Conservation (phyloP, 306 rosid species). For the Sphenostylis stenocarpa region DNA sequence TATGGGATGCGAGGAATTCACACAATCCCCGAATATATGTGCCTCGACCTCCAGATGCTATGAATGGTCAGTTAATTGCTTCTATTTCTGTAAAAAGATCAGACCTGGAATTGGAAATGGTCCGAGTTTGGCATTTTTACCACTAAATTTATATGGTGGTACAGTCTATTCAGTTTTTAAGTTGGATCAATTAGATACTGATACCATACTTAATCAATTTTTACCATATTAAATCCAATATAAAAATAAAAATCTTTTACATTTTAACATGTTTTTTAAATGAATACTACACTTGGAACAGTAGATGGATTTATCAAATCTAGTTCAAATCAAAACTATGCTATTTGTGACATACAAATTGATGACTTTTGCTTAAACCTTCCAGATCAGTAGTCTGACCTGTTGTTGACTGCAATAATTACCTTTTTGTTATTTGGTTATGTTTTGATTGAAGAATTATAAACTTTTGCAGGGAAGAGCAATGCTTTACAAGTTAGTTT, state of each 20-base stretch:
- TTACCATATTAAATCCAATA: not conserved
- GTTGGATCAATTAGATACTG: slow-evolving; percentile 24
- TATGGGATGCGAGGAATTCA: slow-evolving; percentile 88
- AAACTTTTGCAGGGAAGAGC: slow-evolving; percentile 66
- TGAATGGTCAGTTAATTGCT: slow-evolving; percentile 59
- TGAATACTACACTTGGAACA: slow-evolving; percentile 12
- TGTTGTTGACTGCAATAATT: slow-evolving; percentile 32
- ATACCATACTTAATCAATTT: not conserved
- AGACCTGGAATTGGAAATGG: slow-evolving; percentile 32
- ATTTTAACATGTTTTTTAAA: slow-evolving; percentile 7
- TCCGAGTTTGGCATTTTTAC: slow-evolving; percentile 29
- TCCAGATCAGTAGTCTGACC: slow-evolving; percentile 33
- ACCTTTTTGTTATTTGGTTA: slow-evolving; percentile 20
- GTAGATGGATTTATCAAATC: not conserved
- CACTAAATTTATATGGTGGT: slow-evolving; percentile 25
- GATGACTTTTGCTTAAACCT: slow-evolving; percentile 14
- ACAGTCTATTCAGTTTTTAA: slow-evolving; percentile 12
- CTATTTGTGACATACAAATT: slow-evolving; percentile 1
- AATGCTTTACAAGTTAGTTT: slow-evolving; percentile 52
- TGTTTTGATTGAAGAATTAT: slow-evolving; percentile 25
- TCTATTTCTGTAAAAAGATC: slow-evolving; percentile 29
- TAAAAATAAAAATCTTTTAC: not conserved
- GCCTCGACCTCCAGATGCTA: slow-evolving; percentile 67
- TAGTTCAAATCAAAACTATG: not conserved
- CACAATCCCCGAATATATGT: slow-evolving; percentile 64